Evolutionary conservation across 192 early-diverging fungal species (phyloP).

Genomic region (Coemansia sp.): DNA sequence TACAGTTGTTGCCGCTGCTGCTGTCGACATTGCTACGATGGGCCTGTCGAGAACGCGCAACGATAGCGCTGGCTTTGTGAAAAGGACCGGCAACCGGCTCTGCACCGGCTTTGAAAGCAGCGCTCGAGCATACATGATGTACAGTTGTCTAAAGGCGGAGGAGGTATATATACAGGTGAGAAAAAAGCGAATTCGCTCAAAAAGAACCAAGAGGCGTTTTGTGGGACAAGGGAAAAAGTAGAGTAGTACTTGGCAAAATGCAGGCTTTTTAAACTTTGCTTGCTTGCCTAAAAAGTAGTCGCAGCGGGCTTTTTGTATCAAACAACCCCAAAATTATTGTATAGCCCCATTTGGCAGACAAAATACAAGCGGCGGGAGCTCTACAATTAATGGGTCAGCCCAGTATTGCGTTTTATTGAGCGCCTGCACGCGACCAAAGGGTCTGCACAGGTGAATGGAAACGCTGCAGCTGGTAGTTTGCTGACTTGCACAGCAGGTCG

Average conservation of each 20-base stretch:
- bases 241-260: neutral
- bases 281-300: neutral
- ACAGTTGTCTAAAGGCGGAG: neutral
- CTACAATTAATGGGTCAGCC: conserved; percentile 1
- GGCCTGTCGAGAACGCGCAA: neutral
- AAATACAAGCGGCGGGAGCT: neutral
- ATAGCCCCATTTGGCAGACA: neutral
- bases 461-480: neutral
- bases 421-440: neutral
- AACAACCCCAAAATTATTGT: conserved; percentile 1
- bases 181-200: neutral
- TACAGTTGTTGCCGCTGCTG: neutral
- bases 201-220: neutral
- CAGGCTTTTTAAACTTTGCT: neutral
- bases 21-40: conserved; percentile 9
- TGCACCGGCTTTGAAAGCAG: conserved; percentile 3
- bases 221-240: neutral
- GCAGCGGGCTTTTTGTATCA: neutral
- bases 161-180: neutral
- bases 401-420: neutral
- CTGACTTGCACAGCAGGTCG: too few relatives aligned
- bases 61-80: neutral
- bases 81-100: conserved; percentile 1
- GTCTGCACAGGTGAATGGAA: neutral
- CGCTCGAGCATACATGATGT: conserved; percentile 7